Conservation (phyloP, 257 asterid species). For the Capsicum baccatum region DNA sequence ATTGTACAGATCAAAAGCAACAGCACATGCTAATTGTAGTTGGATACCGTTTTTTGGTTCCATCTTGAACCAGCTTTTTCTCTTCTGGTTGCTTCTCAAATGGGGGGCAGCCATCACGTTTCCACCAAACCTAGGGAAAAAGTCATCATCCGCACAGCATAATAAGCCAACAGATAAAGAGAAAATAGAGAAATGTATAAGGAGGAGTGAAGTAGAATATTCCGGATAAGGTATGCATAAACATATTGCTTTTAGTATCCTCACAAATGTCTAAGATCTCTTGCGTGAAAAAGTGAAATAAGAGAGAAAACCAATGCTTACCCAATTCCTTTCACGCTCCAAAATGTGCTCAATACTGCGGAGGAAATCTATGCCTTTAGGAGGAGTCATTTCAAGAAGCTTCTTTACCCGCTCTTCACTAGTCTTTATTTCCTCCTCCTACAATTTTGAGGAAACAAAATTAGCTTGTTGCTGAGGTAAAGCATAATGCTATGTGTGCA, state of each 20-base stretch:
- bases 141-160: constrained; percentile 32
- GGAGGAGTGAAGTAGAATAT: not conserved
- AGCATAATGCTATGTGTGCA: not conserved
- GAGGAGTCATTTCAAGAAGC: constrained; percentile 93
- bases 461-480: constrained; percentile 6
- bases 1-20: not conserved
- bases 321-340: constrained; percentile 99
- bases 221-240: not conserved
- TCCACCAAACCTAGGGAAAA: constrained; percentile 92
- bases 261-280: not conserved
- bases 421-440: constrained; percentile 86
- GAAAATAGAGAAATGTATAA: constrained; percentile 32
- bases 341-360: constrained; percentile 88
- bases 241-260: not conserved
- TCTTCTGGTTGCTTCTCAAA: constrained; percentile 83
- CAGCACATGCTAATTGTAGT: constrained; percentile 7
- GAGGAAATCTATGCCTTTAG: constrained; percentile 88
- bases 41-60: constrained; percentile 62
- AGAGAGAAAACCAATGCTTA: constrained; percentile 45
- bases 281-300: not conserved
- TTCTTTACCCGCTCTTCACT: constrained; percentile 88
- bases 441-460: constrained; percentile 40
- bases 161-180: constrained; percentile 20
- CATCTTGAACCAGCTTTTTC: constrained; percentile 73
- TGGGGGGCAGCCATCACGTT: constrained; percentile 99